Evolutionary conservation across 805 yeast species (phyloP), one percentile per base, ranked within the genome.

Genomic region (Blastobotrys mokoenaii): DNA sequence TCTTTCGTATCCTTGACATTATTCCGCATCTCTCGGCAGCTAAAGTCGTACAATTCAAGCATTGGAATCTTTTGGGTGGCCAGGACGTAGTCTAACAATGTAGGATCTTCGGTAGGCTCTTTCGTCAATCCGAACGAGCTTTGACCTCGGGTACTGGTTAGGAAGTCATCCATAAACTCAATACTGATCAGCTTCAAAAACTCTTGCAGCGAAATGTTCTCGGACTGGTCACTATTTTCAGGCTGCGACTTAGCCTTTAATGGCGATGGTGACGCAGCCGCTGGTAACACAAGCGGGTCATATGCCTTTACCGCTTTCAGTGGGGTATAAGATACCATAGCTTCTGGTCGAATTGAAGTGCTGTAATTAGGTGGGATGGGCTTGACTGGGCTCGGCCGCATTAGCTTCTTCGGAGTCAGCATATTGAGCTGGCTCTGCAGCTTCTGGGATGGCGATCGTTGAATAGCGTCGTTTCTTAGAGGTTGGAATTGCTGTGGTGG

Each of bases 21-120:
- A 31, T 69, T 70, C n/a, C 65, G 60, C 44, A 80, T 58, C 50
- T 79, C 83, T 34, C 70, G 67, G 50, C 77, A 71, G 45, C 80
- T 73, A 49, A 77, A 75, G 29, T 75, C 74, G 51, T 69, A 71
- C 52, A 78, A 65, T 39, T 75, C 76, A 22, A 73, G 58, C 11
- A 68, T 53, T 7, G 74, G 73, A 11, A 74, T 57, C 42, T 67
- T 65, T 15, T 69, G 65, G 16, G 63, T 59, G 0, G 74, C 74
- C 17, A 52, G 52, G 3, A 67, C 59, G 48, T 63, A 72, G 34
- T 72, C 77, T 3, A 52, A 52, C 31, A 61, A 49, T 3, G 51
- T 50, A 3, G 54, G 51, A 36, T 45, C 55, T 12, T 51, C 47
- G 3, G 31, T 22, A 4, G 47, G 34, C 27, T 45, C 53, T 4